Base-by-base conservation (phyloP, 257 asterid species). In the Salvia rosmarinus region DNA sequence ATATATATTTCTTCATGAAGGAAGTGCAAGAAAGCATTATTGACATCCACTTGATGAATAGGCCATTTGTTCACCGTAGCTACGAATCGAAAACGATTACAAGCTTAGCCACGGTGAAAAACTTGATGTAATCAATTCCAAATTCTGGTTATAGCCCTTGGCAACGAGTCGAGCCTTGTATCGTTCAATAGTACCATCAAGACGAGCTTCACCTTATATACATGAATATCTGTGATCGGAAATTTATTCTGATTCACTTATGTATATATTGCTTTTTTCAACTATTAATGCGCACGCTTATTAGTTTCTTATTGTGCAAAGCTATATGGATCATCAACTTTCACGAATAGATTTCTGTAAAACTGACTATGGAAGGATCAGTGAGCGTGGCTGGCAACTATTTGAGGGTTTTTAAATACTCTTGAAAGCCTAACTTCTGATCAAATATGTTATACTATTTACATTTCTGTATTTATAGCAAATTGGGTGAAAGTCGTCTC, bases 331-430 rank as follows among this genome's bases (percentile, higher is more conserved):
- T 46, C 12, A n/a, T 50, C 20, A 57, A 37, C 40, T 21, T 50
- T 54, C 64, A 51, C 5, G 43, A 19, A 20, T 74, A 10, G n/a
- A 20, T 43, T 56, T 67, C 6, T 13, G 49, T 68, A 49, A 42
- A 60, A 62, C 44, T 70, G 54, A 12, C 21, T 9, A 61, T 51
- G 66, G 28, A 51, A 19, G 50, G 32, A 35, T 20, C 9, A n/a
- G 42, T 25, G 16, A 13, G 6, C n/a, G 55, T 67, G 69, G n/a
- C 8, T 13, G 30, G 30, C 63, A 23, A 52, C 61, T 34, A 14
- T 51, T 39, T 49, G 34, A 58, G 44, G 25, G 65, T 14, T 32
- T 6, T 7, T 9, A 1, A 59, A 13, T 30, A 17, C 13, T 17
- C 30, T 63, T 40, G 47, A 49, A 14, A 19, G 16, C 44, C 34